A percentile compares a stretch with the other conserved stretches of the same genome.
phyloP scores from a whole-genome alignment of 106 monocot species.

The Acanthochlamys bracteata region DNA sequence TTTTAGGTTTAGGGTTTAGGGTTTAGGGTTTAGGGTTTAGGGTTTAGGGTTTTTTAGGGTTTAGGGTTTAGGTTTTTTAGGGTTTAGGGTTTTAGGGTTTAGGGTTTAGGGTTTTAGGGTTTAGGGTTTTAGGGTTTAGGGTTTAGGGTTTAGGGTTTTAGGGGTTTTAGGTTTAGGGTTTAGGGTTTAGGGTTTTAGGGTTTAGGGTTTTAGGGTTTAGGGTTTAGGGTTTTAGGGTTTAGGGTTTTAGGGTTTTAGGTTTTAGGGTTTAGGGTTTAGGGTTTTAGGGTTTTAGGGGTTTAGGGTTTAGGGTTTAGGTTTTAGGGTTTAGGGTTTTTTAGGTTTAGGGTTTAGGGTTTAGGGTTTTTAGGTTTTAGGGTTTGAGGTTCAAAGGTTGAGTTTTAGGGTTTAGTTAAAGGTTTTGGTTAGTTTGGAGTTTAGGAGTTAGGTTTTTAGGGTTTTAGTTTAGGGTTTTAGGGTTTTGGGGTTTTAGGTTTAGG shows the following conservation, averaged over 20 bases:
- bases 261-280: background rate
- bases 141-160: background rate
- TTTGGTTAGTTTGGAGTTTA: slow-evolving; percentile 5
- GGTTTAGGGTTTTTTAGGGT: too few species aligned
- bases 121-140: background rate
- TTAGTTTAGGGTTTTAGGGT: slow-evolving; percentile 26
- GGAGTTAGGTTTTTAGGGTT: slow-evolving; percentile 24
- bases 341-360: slow-evolving; percentile 20
- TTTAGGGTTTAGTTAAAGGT: slow-evolving; percentile 24
- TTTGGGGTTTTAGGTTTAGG: slow-evolving; percentile 34
- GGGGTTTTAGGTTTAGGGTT: background rate
- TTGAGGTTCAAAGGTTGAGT: slow-evolving; percentile 16
- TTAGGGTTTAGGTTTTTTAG: too few species aligned
- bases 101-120: slow-evolving; percentile 1
- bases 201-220: slow-evolving; percentile 1
- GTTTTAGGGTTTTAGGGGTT: background rate
- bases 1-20: slow-evolving; percentile 6
- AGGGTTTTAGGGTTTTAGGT: background rate
- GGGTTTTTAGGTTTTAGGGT: slow-evolving; percentile 29
- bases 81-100: background rate
- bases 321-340: slow-evolving; percentile 14
- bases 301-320: background rate
- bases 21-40: slow-evolving; percentile 1
- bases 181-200: slow-evolving; percentile 1
- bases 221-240: background rate